Percentiles rank a stretch among this genome's conserved stretches.
These are phyloP conservation scores for Fusarium decemcellulare DNA, from an alignment of 2,329 filamentous ascomycete species.

Conservation along the genomic window DNA sequence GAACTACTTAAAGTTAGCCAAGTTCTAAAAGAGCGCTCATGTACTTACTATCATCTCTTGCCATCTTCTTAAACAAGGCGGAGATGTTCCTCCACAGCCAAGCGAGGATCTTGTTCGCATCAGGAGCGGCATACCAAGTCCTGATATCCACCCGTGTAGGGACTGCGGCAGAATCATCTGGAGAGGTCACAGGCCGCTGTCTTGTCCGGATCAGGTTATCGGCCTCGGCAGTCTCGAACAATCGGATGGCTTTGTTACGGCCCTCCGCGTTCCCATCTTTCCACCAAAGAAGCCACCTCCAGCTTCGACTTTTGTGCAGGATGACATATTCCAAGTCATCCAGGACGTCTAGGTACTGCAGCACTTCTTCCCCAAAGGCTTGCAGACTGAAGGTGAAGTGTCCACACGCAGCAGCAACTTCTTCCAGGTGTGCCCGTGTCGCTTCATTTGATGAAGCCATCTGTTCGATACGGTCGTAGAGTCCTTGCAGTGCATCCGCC, in stretches of 20 bases:
- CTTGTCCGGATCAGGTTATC: conserved; percentile 34
- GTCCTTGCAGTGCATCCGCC: conserved; percentile 82
- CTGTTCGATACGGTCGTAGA: conserved; percentile 86
- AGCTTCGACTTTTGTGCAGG: conserved; percentile 74
- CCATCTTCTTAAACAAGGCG: conserved; percentile 57
- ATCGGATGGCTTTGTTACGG: conserved; percentile 44
- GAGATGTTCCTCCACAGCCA: conserved; percentile 47
- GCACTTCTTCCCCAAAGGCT: conserved; percentile 91
- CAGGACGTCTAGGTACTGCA: conserved; percentile 83
- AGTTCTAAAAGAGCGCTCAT: conserved; percentile 56
- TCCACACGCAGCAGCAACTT: conserved; percentile 94
- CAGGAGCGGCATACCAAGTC: conserved; percentile 28
- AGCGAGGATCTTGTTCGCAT: conserved; percentile 35
- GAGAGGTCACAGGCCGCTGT: not conserved
- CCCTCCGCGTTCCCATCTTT: conserved; percentile 31
- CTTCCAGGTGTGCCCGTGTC: conserved; percentile 87
- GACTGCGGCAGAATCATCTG: not conserved
- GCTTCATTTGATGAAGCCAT: conserved; percentile 66
- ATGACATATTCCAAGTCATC: conserved; percentile 85
- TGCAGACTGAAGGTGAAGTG: conserved; percentile 95
- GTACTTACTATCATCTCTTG: conserved; percentile 60
- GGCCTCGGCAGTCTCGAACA: conserved; percentile 55
- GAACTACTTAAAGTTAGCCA: conserved; percentile 60
- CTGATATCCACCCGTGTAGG: conserved; percentile 12
- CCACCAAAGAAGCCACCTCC: conserved; percentile 92